Conservation (phyloP, 106 monocot genomes). For the Cymbidium sinense region DNA sequence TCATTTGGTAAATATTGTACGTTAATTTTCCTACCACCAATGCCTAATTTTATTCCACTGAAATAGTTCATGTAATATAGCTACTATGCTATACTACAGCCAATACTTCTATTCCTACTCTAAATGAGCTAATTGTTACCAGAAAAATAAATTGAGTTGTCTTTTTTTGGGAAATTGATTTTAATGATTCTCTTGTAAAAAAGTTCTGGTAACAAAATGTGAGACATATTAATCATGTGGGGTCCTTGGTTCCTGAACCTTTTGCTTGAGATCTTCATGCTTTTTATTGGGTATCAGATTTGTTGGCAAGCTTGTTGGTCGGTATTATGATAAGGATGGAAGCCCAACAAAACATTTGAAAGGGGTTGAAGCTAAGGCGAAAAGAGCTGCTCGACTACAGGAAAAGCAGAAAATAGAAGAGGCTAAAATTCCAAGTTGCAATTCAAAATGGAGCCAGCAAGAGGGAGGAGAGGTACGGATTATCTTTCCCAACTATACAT, state of each 20-base stretch:
- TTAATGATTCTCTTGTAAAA: background rate
- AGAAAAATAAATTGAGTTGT: background rate
- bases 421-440: conserved; percentile 81
- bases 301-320: conserved; percentile 83
- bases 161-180: background rate
- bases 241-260: conserved; percentile 1
- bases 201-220: background rate
- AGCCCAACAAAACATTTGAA: conserved; percentile 88
- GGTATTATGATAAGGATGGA: conserved; percentile 82
- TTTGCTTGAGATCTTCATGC: background rate
- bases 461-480: conserved; percentile 81
- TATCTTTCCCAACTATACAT: background rate
- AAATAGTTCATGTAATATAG: background rate
- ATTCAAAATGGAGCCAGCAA: conserved; percentile 90
- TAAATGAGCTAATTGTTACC: background rate
- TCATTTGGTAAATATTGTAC: background rate
- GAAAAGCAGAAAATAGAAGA: conserved; percentile 91
- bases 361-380: conserved; percentile 88
- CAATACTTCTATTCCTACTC: no score
- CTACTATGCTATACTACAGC: background rate
- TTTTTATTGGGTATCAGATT: conserved; percentile 30
- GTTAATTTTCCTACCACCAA: background rate
- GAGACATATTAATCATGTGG: background rate
- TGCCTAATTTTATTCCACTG: background rate
- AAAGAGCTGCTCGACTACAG: conserved; percentile 83